These are phyloP conservation scores for Tetracladium maxilliforme DNA, from an alignment of 2,329 filamentous ascomycete species.

Conservation along the genomic window DNA sequence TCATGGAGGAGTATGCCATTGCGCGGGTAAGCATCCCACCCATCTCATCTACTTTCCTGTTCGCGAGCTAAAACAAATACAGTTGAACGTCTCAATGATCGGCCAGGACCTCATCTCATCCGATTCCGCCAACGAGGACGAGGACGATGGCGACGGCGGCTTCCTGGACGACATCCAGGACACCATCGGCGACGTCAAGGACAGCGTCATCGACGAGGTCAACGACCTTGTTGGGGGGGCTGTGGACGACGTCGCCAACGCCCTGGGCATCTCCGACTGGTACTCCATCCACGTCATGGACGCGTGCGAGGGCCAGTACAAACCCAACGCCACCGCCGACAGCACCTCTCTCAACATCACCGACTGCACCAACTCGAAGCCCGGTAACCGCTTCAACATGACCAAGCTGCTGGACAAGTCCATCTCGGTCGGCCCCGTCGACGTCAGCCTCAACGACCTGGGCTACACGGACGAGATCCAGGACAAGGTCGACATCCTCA, in stretches of 20 bases:
- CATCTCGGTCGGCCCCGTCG: slow-evolving; percentile 21
- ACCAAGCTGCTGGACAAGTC: slow-evolving; percentile 29
- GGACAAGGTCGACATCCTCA: slow-evolving; percentile 33
- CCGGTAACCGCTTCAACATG: slow-evolving; percentile 33
- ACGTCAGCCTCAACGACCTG: slow-evolving; percentile 32
- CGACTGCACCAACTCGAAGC: slow-evolving; percentile 31
- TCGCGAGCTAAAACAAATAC: slow-evolving; percentile 2
- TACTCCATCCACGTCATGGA: slow-evolving; percentile 45
- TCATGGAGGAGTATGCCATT: slow-evolving; percentile 41
- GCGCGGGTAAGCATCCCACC: slow-evolving; percentile 28
- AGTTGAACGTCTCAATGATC: slow-evolving; percentile 42
- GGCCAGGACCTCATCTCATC: slow-evolving; percentile 18
- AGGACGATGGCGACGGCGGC: slow-evolving; percentile 14
- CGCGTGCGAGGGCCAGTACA: slow-evolving; percentile 34
- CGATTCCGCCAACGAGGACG: slow-evolving; percentile 11
- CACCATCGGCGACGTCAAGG: slow-evolving; percentile 23
- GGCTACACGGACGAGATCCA: slow-evolving; percentile 41
- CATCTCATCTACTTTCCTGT: neutral
- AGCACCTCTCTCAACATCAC: slow-evolving; percentile 34
- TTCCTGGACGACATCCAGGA: slow-evolving; percentile 11
- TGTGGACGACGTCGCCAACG: slow-evolving; percentile 22
- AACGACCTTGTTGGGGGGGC: slow-evolving; percentile 19
- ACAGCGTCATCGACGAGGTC: slow-evolving; percentile 13
- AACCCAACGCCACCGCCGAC: slow-evolving; percentile 14
- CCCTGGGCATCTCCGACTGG: slow-evolving; percentile 41